Evolutionary conservation across 73 alveolate genomes (phyloP).

Genomic region (Durusdinium trenchii): DNA sequence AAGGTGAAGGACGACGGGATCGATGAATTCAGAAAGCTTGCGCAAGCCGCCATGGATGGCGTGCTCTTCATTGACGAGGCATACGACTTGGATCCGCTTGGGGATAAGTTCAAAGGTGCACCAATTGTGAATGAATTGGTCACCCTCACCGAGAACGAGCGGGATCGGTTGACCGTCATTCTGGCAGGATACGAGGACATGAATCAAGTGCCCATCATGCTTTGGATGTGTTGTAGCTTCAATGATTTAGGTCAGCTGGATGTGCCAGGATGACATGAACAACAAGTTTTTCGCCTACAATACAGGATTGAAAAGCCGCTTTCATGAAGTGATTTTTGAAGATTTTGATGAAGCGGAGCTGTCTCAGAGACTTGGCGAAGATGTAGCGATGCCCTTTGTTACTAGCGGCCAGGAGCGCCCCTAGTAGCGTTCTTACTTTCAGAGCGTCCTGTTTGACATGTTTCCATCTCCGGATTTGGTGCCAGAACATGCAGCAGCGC

Average conservation of each 20-base stretch:
- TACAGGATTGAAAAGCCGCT: constrained; percentile 73
- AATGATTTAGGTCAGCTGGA: neutral
- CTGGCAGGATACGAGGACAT: constrained; percentile 80
- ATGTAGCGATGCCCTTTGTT: neutral
- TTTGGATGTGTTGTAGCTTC: neutral
- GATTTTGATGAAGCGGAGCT: constrained; percentile 76
- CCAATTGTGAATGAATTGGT: constrained; percentile 78
- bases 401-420: neutral
- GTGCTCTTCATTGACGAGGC: constrained; percentile 90
- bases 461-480: constrained; percentile 20
- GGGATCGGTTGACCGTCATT: constrained; percentile 58
- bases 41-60: constrained; percentile 57
- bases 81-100: constrained; percentile 81
- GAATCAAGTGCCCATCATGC: too few relatives aligned
- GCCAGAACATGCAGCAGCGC: constrained; percentile 3
- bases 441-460: neutral
- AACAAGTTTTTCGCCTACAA: constrained; percentile 66
- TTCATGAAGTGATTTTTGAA: constrained; percentile 34
- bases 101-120: constrained; percentile 81
- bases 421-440: neutral
- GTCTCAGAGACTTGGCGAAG: neutral
- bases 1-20: constrained; percentile 84
- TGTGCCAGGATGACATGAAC: constrained; percentile 74
- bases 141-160: constrained; percentile 69
- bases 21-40: constrained; percentile 55